Conservation (phyloP, 1,284 basidiomycete species). For the Earliella scabrosa region DNA sequence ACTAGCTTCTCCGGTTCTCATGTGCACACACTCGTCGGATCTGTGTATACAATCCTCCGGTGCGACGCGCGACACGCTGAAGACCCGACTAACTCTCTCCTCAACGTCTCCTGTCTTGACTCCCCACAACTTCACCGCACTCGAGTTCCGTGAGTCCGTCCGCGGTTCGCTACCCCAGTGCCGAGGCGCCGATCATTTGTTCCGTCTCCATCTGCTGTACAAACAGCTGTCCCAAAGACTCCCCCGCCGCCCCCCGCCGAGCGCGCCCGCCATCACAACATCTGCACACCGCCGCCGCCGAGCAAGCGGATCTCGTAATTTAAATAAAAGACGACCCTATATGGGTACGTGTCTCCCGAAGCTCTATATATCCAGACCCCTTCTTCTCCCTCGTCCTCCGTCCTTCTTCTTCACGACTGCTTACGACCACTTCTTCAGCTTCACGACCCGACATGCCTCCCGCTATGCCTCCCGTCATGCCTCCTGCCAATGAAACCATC, state of each 20-base stretch:
- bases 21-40: no score
- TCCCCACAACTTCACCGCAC: no score
- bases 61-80: no score
- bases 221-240: neutral
- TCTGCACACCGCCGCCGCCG: constrained; percentile 4
- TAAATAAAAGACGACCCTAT: constrained; percentile 11
- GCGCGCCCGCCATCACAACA: constrained; percentile 13
- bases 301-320: neutral
- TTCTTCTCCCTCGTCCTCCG: neutral
- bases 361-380: constrained; percentile 8
- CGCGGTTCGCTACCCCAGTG: no score
- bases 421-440: constrained; percentile 14
- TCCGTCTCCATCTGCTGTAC: neutral
- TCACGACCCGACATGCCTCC: constrained; percentile 16
- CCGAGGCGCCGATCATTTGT: constrained; percentile 15
- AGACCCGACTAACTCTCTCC: no score
- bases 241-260: constrained; percentile 9
- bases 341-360: constrained; percentile 9
- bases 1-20: no score
- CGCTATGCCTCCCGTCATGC: neutral
- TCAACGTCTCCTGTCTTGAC: no score
- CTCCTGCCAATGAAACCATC: no score
- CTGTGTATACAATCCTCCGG: no score
- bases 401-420: constrained; percentile 12
- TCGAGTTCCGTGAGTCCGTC: no score